Evolutionary conservation across 306 rosid species (phyloP).

Genomic region (Acacia acuminata): DNA sequence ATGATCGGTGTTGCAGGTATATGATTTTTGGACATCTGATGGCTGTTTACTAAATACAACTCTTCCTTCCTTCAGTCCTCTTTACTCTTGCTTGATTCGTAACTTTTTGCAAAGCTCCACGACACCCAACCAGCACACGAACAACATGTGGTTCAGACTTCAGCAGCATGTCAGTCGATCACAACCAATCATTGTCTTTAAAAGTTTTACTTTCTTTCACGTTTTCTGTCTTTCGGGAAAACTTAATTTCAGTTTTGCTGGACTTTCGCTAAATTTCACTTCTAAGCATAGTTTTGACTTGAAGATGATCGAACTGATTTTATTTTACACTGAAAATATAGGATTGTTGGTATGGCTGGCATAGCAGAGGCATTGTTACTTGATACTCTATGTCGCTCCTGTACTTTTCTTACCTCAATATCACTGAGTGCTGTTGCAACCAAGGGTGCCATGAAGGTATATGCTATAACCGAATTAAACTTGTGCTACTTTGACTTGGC

Average conservation of each 20-base stretch:
- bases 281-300: neutral
- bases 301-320: neutral
- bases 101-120: conserved; percentile 45
- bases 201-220: conserved; percentile 51
- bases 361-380: conserved; percentile 70
- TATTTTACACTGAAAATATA: conserved; percentile 31
- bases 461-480: conserved; percentile 24
- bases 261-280: neutral
- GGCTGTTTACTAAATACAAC: neutral
- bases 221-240: neutral
- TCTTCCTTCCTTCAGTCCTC: neutral
- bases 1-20: conserved; percentile 47
- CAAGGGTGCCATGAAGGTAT: conserved; percentile 99
- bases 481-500: conserved; percentile 8
- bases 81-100: neutral
- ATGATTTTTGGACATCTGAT: conserved; percentile 21
- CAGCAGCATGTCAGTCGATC: conserved; percentile 44
- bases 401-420: conserved; percentile 91
- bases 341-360: conserved; percentile 98
- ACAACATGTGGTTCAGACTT: conserved; percentile 43
- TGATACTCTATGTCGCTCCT: conserved; percentile 79
- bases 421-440: conserved; percentile 98
- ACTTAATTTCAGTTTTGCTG: neutral
- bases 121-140: conserved; percentile 48
- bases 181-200: conserved; percentile 60